Base-by-base conservation (phyloP, 306 rosid species). In the Cucumis melo region DNA sequence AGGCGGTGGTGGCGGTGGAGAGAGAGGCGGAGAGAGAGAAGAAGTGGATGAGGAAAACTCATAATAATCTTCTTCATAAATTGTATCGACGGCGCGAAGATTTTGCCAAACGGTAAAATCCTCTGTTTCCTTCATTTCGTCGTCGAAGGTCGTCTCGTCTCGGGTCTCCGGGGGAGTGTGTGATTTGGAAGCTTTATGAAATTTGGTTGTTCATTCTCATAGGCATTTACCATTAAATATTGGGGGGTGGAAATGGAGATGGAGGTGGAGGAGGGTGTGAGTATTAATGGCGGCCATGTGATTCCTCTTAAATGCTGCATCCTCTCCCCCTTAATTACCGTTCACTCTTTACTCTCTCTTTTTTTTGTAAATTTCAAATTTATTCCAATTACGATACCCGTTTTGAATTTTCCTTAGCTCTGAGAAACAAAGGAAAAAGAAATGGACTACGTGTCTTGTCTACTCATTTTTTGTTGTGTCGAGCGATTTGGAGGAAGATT, bases 41-140 rank as follows among this genome's bases (percentile, higher is more conserved):
- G 91, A 86, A n/a, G 92, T 79, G n/a, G 91, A 65, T 14, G 92
- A 84, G 20, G 90, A 89, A 51, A 82, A 85, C 27, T 89, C 91
- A 50, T 55, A 84, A 50, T 55, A 84, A 63, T 88, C 94, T 80
- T 93, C 97, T 44, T 93, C 98, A 74, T 91, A 86, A 68, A 93
- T 93, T 76, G 98, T 93, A 19, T 89, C 90, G 50, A 93, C 95
- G 10, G 81, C 66, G 3, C 87, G 88, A 21, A 89, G 81, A 71
- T 87, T 86, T 74, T 85, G 78, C 93, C 91, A 83, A 54, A 71
- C 82, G 78, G 63, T 57, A 58, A 75, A 36, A 1, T 10, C 15
- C 2, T 75, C 68, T 44, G 34, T 81, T 79, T 64, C 72, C 51
- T 64, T 70, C n/a, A 16, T 48, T 2, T 38, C 75, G 20, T 38